phyloP scores from a whole-genome alignment of 2,329 filamentous ascomycete genomes.

The Trichophyton mentagrophytes region DNA sequence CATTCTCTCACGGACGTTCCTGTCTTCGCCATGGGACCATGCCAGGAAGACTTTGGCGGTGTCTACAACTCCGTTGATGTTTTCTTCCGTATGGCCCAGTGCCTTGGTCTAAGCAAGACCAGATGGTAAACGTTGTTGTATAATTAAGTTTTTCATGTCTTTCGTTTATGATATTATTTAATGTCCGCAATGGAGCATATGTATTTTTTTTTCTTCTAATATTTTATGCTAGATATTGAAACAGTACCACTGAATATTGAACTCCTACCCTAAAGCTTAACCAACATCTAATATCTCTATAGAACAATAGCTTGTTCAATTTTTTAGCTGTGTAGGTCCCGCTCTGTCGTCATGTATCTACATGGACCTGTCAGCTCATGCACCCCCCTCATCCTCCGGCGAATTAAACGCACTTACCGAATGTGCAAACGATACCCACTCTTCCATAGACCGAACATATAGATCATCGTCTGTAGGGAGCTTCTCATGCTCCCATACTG shows the following conservation, averaged over 20 bases:
- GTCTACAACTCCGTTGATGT: constrained; percentile 30
- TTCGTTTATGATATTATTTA: not conserved
- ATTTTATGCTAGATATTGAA: not conserved
- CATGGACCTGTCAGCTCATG: not conserved
- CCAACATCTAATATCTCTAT: not conserved
- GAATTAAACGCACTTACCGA: constrained; percentile 38
- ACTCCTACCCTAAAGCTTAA: not conserved
- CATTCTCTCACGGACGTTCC: constrained; percentile 68
- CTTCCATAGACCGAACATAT: constrained; percentile 61
- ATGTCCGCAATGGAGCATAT: not conserved
- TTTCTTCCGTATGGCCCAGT: constrained; percentile 30
- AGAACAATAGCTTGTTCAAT: not conserved
- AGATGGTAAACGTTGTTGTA: not conserved
- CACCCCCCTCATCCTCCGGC: not conserved
- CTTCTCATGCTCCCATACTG: constrained; percentile 75
- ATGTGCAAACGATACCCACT: constrained; percentile 67
- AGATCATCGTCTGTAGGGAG: constrained; percentile 52
- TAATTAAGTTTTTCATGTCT: not conserved
- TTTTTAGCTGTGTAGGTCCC: not conserved
- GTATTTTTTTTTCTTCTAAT: not conserved
- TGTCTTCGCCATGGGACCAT: constrained; percentile 66
- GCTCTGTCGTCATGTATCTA: constrained; percentile 8
- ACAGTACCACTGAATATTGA: not conserved
- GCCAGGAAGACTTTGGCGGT: constrained; percentile 62
- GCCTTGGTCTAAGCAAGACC: constrained; percentile 19